phyloP scores from a whole-genome alignment of 148 eudicot genomes.

The Fallopia convolvulus region DNA sequence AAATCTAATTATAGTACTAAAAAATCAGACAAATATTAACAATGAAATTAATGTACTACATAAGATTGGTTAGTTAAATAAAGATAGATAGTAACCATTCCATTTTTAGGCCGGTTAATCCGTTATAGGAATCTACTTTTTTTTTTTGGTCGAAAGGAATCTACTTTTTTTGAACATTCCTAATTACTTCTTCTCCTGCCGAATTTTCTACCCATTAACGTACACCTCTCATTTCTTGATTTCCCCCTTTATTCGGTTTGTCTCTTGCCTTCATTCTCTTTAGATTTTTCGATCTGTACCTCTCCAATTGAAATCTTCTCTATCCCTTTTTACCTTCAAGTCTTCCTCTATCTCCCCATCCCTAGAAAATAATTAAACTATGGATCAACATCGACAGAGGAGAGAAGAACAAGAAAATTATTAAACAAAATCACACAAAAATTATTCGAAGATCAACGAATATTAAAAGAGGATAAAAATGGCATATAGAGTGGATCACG shows the following conservation, averaged over 20 bases:
- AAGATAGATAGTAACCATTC: no score
- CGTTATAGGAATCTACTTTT: no score
- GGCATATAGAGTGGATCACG: conserved; percentile 2
- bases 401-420: background rate
- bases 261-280: background rate
- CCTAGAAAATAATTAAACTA: background rate
- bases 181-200: background rate
- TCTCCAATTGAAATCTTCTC: background rate
- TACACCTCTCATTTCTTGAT: background rate
- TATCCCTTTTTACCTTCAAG: background rate
- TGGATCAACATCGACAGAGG: background rate
- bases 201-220: background rate
- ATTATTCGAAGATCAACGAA: background rate
- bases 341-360: background rate
- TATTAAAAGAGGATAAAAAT: background rate
- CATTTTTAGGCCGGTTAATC: no score
- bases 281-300: background rate
- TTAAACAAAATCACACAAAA: background rate
- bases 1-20: no score
- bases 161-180: no score
- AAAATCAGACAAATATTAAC: no score
- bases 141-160: no score
- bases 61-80: no score
- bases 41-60: no score
- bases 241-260: background rate